Evolutionary conservation across 1,284 basidiomycete species (phyloP).

Genomic region (Tilletia setariae): DNA sequence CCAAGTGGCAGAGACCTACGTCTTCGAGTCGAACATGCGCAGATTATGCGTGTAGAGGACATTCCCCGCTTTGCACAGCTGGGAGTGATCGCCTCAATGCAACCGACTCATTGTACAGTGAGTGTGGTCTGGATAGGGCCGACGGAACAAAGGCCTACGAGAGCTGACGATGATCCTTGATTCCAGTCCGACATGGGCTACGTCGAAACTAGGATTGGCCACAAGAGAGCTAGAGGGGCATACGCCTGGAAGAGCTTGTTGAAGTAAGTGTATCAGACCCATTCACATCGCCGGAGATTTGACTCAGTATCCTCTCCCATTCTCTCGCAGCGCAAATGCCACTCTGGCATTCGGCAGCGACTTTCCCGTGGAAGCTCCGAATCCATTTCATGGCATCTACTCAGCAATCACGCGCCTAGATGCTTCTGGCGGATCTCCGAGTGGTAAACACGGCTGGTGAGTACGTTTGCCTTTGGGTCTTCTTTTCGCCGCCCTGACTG

Average conservation of each 20-base stretch:
- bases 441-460: constrained; percentile 65
- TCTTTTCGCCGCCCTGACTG: not conserved
- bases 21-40: constrained; percentile 83
- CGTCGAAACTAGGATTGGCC: constrained; percentile 39
- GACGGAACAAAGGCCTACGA: too few species aligned
- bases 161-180: constrained; percentile 44
- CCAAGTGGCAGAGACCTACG: constrained; percentile 56
- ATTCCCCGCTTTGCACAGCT: constrained; percentile 67
- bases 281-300: not conserved
- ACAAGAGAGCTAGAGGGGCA: constrained; percentile 66
- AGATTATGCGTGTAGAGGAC: constrained; percentile 67
- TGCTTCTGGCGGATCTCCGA: constrained; percentile 70
- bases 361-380: constrained; percentile 67
- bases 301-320: not conserved
- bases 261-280: not conserved
- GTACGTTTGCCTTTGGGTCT: not conserved
- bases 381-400: constrained; percentile 66
- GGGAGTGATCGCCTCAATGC: constrained; percentile 84
- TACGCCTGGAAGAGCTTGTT: constrained; percentile 70
- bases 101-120: constrained; percentile 75
- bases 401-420: constrained; percentile 75
- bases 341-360: constrained; percentile 79
- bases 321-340: constrained; percentile 45
- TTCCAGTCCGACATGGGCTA: constrained; percentile 77
- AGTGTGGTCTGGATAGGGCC: not conserved